These are phyloP conservation scores for Pichia sp. DNA, from an alignment of 1,139 yeast species.

Conservation along the genomic window DNA sequence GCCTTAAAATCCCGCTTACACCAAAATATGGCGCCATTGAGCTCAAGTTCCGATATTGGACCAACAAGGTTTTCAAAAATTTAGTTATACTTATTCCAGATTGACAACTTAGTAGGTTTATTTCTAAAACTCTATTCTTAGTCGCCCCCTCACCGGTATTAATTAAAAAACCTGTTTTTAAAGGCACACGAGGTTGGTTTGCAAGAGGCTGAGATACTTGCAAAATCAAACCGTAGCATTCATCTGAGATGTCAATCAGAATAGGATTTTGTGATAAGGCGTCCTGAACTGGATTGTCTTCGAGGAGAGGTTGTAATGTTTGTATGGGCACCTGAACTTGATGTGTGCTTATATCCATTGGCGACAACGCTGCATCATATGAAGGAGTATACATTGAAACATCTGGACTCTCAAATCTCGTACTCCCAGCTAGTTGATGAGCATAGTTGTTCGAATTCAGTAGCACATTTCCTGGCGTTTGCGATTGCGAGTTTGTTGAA, in stretches of 20 bases:
- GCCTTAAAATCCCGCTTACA: slow-evolving; percentile 29
- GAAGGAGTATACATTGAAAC: slow-evolving; percentile 26
- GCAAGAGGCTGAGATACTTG: slow-evolving; percentile 59
- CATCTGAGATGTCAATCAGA: slow-evolving; percentile 49
- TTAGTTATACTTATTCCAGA: slow-evolving; percentile 52
- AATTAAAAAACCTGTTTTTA: slow-evolving; percentile 66
- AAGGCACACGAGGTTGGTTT: slow-evolving; percentile 65
- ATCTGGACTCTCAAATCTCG: slow-evolving; percentile 21
- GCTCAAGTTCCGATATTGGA: slow-evolving; percentile 56
- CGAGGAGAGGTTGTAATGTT: slow-evolving; percentile 15
- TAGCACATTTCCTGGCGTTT: slow-evolving; percentile 22
- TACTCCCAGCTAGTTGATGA: slow-evolving; percentile 14
- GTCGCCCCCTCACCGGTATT: slow-evolving; percentile 33
- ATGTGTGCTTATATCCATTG: slow-evolving; percentile 25
- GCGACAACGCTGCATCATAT: slow-evolving; percentile 30
- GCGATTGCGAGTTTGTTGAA: slow-evolving; percentile 27
- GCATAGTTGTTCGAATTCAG: slow-evolving; percentile 6
- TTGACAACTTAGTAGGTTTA: slow-evolving; percentile 67
- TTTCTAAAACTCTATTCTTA: slow-evolving; percentile 42
- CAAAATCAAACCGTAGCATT: slow-evolving; percentile 61
- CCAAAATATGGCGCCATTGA: slow-evolving; percentile 46
- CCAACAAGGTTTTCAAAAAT: slow-evolving; percentile 55
- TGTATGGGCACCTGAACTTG: slow-evolving; percentile 16
- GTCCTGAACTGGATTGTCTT: slow-evolving; percentile 10
- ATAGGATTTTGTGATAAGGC: slow-evolving; percentile 33